Evolutionary conservation across 2,329 filamentous ascomycete genomes (phyloP).

Genomic region (Fusarium sp.): DNA sequence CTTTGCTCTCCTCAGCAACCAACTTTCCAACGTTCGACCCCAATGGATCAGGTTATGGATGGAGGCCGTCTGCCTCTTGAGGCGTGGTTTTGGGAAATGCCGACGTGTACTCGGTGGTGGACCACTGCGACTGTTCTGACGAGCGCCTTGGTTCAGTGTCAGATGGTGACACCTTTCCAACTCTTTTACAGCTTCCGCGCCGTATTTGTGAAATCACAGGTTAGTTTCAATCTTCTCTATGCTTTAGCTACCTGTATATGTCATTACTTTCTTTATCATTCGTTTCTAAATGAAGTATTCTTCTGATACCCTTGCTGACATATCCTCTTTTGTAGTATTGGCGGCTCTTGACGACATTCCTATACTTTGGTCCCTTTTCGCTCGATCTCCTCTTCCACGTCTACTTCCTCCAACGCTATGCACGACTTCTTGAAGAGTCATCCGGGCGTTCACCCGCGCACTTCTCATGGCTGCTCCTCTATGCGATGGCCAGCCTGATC

Average conservation of each 20-base stretch:
- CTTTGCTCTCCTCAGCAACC: not conserved
- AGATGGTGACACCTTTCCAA: slow-evolving; percentile 92
- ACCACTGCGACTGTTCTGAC: slow-evolving; percentile 91
- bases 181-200: slow-evolving; percentile 96
- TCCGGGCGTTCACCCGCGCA: slow-evolving; percentile 91
- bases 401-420: slow-evolving; percentile 98
- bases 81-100: slow-evolving; percentile 99
- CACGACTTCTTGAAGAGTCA: slow-evolving; percentile 92
- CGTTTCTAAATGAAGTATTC: not conserved
- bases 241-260: not conserved
- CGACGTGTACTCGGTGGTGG: slow-evolving; percentile 95
- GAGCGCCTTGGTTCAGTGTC: slow-evolving; percentile 90
- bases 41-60: slow-evolving; percentile 70
- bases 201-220: slow-evolving; percentile 92
- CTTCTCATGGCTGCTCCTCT: slow-evolving; percentile 94
- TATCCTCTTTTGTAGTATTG: slow-evolving; percentile 77
- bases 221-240: slow-evolving; percentile 53
- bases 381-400: slow-evolving; percentile 97
- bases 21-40: not conserved
- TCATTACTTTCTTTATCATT: not conserved
- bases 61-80: slow-evolving; percentile 82
- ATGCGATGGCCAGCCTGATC: slow-evolving; percentile 83
- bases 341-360: slow-evolving; percentile 94
- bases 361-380: slow-evolving; percentile 95
- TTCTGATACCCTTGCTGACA: slow-evolving; percentile 22